phyloP scores from a whole-genome alignment of 306 rosid species.

The Inga oerstediana region DNA sequence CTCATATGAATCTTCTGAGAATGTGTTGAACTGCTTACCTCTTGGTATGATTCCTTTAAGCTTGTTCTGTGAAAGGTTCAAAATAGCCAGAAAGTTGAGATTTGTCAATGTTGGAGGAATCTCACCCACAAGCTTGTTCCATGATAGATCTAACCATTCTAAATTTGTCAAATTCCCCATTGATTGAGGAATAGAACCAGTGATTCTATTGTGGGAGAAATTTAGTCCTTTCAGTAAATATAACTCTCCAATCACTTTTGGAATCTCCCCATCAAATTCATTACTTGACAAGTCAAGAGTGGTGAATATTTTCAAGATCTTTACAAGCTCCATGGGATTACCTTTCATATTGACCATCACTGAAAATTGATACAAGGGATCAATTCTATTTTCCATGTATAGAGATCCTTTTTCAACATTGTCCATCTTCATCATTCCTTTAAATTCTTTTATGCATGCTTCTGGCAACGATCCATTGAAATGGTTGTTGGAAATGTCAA shows the following conservation, averaged over 20 bases:
- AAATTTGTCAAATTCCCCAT: constrained; percentile 15
- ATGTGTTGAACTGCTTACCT: neutral
- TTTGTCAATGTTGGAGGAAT: constrained; percentile 23
- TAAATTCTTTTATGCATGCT: neutral
- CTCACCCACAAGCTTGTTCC: neutral
- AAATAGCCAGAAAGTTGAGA: neutral
- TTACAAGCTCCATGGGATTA: neutral
- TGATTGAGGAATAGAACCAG: neutral
- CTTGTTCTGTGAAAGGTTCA: neutral
- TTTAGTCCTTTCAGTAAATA: neutral
- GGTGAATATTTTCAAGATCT: neutral
- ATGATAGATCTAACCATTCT: neutral
- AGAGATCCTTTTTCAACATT: neutral
- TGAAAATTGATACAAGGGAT: neutral
- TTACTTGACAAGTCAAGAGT: constrained; percentile 28
- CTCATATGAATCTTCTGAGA: neutral
- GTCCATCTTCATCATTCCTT: neutral
- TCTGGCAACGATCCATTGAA: neutral
- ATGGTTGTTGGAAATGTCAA: constrained; percentile 31
- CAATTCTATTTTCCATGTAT: neutral
- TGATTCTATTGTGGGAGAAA: neutral
- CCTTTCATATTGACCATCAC: constrained; percentile 25
- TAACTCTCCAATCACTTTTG: neutral
- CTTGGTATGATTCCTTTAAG: neutral
- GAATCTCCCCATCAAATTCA: constrained; percentile 1